Base-by-base conservation (phyloP, 805 yeast species). In the Monosporozyma solicola region DNA sequence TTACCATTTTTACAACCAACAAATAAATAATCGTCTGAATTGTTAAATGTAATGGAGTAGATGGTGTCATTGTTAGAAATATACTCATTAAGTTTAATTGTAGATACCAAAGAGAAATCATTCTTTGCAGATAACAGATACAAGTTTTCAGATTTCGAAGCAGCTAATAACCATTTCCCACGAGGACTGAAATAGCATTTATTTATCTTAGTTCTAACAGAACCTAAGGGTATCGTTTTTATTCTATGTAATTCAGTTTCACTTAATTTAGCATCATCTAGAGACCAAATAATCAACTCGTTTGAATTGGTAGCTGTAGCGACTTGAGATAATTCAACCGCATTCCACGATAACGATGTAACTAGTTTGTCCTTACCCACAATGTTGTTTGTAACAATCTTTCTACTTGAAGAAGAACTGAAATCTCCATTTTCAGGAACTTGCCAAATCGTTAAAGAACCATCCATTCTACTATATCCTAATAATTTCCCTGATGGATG, bases 1-100 rank as follows among this genome's bases (percentile, higher is more conserved):
- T 24, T 67, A 1, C 89, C 89, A 55, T 71, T 71, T 10, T 72
- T 74, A 9, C 77, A 62, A 1, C 83, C 85, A 10, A 75, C 65
- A 31, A 72, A 71, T 46, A 82, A 56, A 54, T 76, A 72, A 7
- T 62, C 57, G 3, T 71, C 68, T 20, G 61, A 55, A 54, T 68
- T 68, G 41, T 62, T 59, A 72, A 75, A 72, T 9, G 57, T 44
- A 1, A 68, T 41, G 0, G 70, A 65, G 39, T 58, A 62, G 1
- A 67, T 52, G 7, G 68, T 63, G 20, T 66, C 72, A 1, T 56
- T 55, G 3, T 65, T 53, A 6, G 48, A 35, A 15, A 53, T 46
- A 1, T 39, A 24, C 2, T 51, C 44, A 35, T 49, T 48, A 5
- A 61, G 27, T 2, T 54, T 51, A 16, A 44, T 50, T 2, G 49